Base-by-base conservation (phyloP, 1,284 basidiomycete genomes). In the Anthracocystis panici-leucophaei region DNA sequence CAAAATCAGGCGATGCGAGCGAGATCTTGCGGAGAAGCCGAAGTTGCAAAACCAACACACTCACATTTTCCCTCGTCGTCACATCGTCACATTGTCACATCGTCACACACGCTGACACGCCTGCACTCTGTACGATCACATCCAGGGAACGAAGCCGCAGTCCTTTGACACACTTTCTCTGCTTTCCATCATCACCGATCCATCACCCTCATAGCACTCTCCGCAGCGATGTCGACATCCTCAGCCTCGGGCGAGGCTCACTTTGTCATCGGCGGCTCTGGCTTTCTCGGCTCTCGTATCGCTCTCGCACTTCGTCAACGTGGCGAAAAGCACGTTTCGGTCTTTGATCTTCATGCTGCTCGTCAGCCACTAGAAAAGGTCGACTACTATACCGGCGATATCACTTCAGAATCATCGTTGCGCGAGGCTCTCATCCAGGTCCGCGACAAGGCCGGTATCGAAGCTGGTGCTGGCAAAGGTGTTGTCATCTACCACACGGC, bases 401-500 rank as follows among this genome's bases (percentile, higher is more conserved):
- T 85, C 48, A 85, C 83, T 10, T 76, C 69, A 45, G 68, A 72
- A 25, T 42, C 65, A 0, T 71, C 74, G 14, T 56, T 76, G 12
- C 65, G 74, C 6, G 25, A 76, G 12, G 69, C 74, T 16, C 55
- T 76, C 42, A 76, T 76, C 38, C 61, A 76, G 63, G 69, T 57
- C 5, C 61, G 74, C 29, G 74, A 76, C 40, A 65, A 75, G 40
- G 57, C 61, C 9, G 73, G 69, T 11, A 58, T 78, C 44, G 64
- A 83, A 27, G 60, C 64, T 7, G 68, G 64, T 10, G 42, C 50
- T 5, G 27, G 11, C 42, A 72, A 65, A 48, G 74, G 74, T 21
- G 70, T 79, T 25, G 78, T 83, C 44, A 71, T 98, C 68, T 95
- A 98, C 78, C 96, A 99, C 86, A 98, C 95, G 10, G 96, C 95